phyloP scores from a whole-genome alignment of 108 stramenopile genomes.

The Nitzschia inconspicua region DNA sequence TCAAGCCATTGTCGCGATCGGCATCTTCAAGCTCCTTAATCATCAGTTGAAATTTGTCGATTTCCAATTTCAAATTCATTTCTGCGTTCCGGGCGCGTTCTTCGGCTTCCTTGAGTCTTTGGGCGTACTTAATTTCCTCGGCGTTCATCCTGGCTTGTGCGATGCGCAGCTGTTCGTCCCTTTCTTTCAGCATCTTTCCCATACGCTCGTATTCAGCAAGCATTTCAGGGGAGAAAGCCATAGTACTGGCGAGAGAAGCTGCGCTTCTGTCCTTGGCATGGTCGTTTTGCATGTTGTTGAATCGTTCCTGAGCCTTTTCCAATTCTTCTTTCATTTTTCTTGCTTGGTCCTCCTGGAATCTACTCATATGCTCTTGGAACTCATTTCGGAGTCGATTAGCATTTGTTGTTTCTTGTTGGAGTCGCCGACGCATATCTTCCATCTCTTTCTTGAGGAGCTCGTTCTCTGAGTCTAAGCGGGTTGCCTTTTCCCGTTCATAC shows the following conservation, averaged over 20 bases:
- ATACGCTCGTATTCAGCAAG: slow-evolving; percentile 20
- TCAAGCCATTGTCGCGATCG: slow-evolving; percentile 46
- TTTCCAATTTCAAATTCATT: slow-evolving; percentile 32
- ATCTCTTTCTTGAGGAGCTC: slow-evolving; percentile 32
- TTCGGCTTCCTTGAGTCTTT: slow-evolving; percentile 9
- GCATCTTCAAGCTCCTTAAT: slow-evolving; percentile 27
- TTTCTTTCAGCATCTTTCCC: slow-evolving; percentile 22
- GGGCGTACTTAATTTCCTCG: slow-evolving; percentile 11
- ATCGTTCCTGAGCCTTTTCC: neutral
- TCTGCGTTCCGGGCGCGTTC: neutral
- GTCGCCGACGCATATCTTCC: slow-evolving; percentile 7
- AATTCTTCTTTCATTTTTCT: slow-evolving; percentile 17
- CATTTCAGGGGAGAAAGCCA: slow-evolving; percentile 14
- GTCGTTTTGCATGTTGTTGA: neutral
- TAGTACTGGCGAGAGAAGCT: neutral
- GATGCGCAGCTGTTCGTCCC: slow-evolving; percentile 15
- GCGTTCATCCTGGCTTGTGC: slow-evolving; percentile 8
- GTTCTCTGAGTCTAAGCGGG: slow-evolving; percentile 34
- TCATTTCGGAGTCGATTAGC: slow-evolving; percentile 6
- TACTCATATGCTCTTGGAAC: slow-evolving; percentile 18
- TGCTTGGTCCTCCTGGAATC: slow-evolving; percentile 14
- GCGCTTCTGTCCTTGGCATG: neutral
- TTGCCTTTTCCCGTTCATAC: slow-evolving; percentile 37
- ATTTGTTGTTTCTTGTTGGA: slow-evolving; percentile 23
- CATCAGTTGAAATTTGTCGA: slow-evolving; percentile 28